Base-by-base conservation (phyloP, 2,329 filamentous ascomycete species). In the Hypoxylon sp. region DNA sequence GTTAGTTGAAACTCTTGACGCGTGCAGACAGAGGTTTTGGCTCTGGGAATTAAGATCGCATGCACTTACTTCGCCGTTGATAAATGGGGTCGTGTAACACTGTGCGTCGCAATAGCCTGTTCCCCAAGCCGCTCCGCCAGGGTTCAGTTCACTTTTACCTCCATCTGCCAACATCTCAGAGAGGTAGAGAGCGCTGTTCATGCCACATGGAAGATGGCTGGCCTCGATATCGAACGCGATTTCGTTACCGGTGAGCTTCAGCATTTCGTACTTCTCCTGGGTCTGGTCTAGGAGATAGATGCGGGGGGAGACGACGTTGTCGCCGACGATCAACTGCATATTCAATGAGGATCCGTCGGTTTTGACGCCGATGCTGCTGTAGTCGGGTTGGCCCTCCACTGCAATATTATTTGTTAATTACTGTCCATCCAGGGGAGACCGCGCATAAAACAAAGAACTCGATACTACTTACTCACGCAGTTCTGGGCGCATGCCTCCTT, bases 181-280 rank as follows among this genome's bases (percentile, higher is more conserved):
- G 59, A 89, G 85, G 80, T 89, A 89, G n/a, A 89, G 78, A 29
- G 87, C 87, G 63, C 87, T 87, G 78, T 90, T 89, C 75, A 89
- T 80, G 67, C 88, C 88, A 73, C 88, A 90, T 37, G 86, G 85
- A 6, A 91, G 82, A 71, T 85, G 84, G 53, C 87, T 89, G 42
- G 87, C 83, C 74, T 91, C 89, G 31, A 91, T 86, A 58, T 90
- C 88, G 71, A 91, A 90, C 19, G 87, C 84, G 75, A 91, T 85
- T 76, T 91, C 89, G 73, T 85, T 79, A 76, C 87, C 87, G 50
- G 86, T 83, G 66, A 90, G 80, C 71, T 89, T 83, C 77, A 90
- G 83, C 74, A 87, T 82, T 78, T 89, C 80, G 76, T 91, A 91
- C 57, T 84, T 84, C 69, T 82, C 82, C 67, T 87, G 85, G 61